Evolutionary conservation across 2,329 filamentous ascomycete species (phyloP).

Genomic region (Ustilaginoidea virens): DNA sequence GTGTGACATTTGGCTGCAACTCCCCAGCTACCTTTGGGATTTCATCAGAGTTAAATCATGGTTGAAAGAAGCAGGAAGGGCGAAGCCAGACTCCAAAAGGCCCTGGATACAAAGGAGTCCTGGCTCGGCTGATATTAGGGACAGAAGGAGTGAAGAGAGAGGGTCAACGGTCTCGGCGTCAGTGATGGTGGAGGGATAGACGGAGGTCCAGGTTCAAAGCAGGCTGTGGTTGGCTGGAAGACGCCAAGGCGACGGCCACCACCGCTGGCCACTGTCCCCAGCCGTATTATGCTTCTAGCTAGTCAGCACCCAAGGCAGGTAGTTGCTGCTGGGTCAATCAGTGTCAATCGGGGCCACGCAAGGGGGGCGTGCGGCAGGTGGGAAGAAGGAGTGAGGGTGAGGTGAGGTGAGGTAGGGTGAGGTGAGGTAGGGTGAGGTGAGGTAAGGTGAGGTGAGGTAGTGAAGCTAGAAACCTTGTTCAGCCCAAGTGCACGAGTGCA

Average conservation of each 20-base stretch:
- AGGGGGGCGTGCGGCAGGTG: constrained; percentile 3
- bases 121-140: constrained; percentile 8
- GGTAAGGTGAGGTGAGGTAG: too few species aligned
- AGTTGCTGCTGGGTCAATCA: constrained; percentile 6
- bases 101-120: constrained; percentile 6
- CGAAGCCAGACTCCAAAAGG: constrained; percentile 4
- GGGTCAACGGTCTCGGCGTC: constrained; percentile 9
- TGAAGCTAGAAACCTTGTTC: too few species aligned
- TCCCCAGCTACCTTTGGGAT: constrained; percentile 3
- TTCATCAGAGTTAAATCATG: constrained; percentile 11
- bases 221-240: constrained; percentile 9
- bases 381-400: constrained; percentile 6
- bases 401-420: background rate
- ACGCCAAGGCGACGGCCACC: constrained; percentile 6
- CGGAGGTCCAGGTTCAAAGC: constrained; percentile 9
- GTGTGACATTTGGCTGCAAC: background rate
- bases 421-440: too few species aligned
- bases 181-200: constrained; percentile 8
- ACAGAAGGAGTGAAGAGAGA: constrained; percentile 8
- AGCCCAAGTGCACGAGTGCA: too few species aligned
- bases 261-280: constrained; percentile 7
- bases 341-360: constrained; percentile 4
- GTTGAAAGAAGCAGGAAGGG: constrained; percentile 8
- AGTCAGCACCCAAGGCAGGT: too few species aligned
- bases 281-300: constrained; percentile 6